These are phyloP conservation scores for Oryza glaberrima DNA, from an alignment of 176 grass and related monocot genomes.

Conservation along the genomic window DNA sequence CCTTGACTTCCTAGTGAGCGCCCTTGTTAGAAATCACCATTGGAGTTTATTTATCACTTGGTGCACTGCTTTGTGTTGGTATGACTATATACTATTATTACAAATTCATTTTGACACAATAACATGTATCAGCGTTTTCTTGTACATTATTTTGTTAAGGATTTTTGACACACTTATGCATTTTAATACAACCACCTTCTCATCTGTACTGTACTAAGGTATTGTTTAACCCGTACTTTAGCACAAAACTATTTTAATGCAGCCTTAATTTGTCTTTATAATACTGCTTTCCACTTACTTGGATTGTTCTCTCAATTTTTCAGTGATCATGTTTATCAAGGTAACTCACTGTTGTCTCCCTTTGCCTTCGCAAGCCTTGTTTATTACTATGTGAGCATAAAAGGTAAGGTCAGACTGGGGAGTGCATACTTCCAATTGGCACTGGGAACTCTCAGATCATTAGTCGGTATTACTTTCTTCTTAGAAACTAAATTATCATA, in stretches of 20 bases:
- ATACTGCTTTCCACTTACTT: constrained; percentile 35
- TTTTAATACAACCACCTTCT: constrained; percentile 28
- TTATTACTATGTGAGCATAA: constrained; percentile 98
- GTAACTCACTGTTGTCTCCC: too few relatives aligned
- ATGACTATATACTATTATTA: constrained; percentile 39
- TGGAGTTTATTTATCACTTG: constrained; percentile 84
- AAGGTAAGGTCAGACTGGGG: constrained; percentile 96
- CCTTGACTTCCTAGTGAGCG: constrained; percentile 96
- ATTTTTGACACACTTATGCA: constrained; percentile 10
- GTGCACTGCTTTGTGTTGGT: constrained; percentile 91
- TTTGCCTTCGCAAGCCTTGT: constrained; percentile 94
- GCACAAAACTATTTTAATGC: constrained; percentile 5
- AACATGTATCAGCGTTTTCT: constrained; percentile 7
- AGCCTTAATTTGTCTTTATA: neutral
- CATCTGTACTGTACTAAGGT: neutral
- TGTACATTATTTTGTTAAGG: constrained; percentile 14
- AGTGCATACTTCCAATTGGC: constrained; percentile 98
- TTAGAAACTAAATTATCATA: constrained; percentile 38
- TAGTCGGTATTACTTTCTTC: constrained; percentile 73
- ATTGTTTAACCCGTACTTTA: constrained; percentile 18
- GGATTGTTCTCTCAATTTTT: constrained; percentile 38
- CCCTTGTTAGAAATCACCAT: constrained; percentile 95
- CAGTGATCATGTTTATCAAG: constrained; percentile 41
- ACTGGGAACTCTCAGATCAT: constrained; percentile 81
- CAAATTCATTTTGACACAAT: constrained; percentile 10